phyloP scores from a whole-genome alignment of 225 moss, liverwort and hornwort genomes.

The Pseudisothecium myosuroides region DNA sequence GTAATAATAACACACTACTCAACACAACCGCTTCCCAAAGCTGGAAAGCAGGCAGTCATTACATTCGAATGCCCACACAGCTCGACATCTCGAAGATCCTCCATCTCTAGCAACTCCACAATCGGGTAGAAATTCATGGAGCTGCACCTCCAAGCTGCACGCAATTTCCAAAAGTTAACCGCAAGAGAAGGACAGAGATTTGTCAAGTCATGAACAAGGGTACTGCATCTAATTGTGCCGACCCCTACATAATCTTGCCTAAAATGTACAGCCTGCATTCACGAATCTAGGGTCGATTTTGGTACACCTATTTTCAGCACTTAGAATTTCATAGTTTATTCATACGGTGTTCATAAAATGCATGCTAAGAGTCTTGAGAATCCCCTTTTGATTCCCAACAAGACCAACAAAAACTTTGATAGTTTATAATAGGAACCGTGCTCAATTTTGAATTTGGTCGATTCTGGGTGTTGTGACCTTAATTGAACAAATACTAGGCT shows the following conservation, averaged over 20 bases:
- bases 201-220: neutral
- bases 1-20: neutral
- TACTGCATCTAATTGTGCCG: neutral
- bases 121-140: neutral
- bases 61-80: neutral
- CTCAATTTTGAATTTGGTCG: neutral
- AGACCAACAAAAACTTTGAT: neutral
- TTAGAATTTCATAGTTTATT: neutral
- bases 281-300: neutral
- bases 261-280: neutral
- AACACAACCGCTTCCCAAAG: neutral
- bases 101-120: neutral
- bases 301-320: neutral
- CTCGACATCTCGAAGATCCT: neutral
- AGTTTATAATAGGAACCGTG: neutral
- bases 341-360: too few relatives aligned
- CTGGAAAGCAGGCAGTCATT: neutral
- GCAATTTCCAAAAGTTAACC: neutral
- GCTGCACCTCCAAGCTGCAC: slow-evolving; percentile 28
- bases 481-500: neutral
- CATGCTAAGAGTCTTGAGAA: neutral
- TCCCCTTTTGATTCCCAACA: neutral
- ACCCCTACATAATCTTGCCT: neutral
- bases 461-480: neutral
- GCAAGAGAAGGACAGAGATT: neutral